A percentile compares a stretch with the other conserved stretches of the same genome.
These are phyloP conservation scores for Syzygium aqueum DNA, from an alignment of 345 rosid genomes.

Conservation along the genomic window DNA sequence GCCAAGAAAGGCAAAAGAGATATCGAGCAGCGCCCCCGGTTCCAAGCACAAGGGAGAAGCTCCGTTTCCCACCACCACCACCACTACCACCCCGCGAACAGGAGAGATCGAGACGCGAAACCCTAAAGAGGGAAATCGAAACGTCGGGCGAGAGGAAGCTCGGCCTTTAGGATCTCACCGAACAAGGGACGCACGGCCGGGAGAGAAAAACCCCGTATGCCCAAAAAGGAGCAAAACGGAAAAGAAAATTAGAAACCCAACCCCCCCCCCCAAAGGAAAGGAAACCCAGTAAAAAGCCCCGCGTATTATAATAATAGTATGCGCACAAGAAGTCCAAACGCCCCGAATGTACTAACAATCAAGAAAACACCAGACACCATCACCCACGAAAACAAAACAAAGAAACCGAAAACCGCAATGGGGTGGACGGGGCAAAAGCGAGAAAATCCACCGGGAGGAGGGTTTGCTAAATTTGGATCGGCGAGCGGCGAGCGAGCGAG, in stretches of 20 bases:
- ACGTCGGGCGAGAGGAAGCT: not conserved
- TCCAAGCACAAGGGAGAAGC: not conserved
- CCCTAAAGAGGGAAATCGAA: not conserved
- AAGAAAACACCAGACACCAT: not conserved
- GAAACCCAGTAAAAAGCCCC: not conserved
- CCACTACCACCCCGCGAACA: not conserved
- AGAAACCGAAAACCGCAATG: not conserved
- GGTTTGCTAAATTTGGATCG: not conserved
- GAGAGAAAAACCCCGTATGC: not conserved
- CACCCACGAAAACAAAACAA: not conserved
- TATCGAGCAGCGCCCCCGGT: not conserved
- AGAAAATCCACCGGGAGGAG: not conserved
- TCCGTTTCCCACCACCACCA: not conserved
- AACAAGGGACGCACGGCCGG: not conserved
- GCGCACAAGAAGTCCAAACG: not conserved
- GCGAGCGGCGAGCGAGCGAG: not conserved
- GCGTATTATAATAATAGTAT: not conserved
- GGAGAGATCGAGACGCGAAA: constrained; percentile 7
- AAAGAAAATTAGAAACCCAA: not conserved
- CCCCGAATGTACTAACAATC: not conserved
- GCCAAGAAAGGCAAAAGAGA: not conserved
- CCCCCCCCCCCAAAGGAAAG: not conserved
- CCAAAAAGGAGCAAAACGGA: not conserved
- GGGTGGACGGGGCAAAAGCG: not conserved
- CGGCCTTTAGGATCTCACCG: not conserved